Base-by-base conservation (phyloP, 1,284 basidiomycete genomes). In the Butyriboletus appendiculatus region DNA sequence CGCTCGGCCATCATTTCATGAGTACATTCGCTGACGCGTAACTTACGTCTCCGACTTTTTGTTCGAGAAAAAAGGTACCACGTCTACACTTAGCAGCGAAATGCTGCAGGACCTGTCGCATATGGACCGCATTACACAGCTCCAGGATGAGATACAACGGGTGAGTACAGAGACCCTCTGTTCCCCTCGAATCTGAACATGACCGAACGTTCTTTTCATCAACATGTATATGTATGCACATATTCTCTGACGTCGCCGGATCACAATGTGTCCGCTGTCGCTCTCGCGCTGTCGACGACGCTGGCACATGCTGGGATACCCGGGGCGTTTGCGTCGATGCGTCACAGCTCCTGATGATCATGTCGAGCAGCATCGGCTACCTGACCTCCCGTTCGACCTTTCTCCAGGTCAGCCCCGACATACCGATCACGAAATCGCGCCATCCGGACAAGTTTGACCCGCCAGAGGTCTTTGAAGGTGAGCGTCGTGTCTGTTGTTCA, bases 51-150 rank as follows among this genome's bases (percentile, higher is more conserved):
- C 38, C 45, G 35, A 55, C 40, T 34, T 34, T 34, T 37, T 11
- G 34, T 48, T 39, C 48, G 45, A 50, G 41, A 34, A 10, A 40
- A 52, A 45, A 47, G 26, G 47, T 32, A 37, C 35, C 4, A 10
- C 44, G n/a, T 45, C 22, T 46, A 24, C 39, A 56, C 35, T 34
- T 41, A 33, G 69, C 65, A 65, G 68, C 59, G 86, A 75, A 77
- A 90, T 91, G 88, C 88, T 90, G 79, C 85, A 89, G 80, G 88
- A 91, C 84, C 74, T 90, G 69, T 84, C 88, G 70, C 84, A 88
- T 77, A 92, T 92, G 90, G 90, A 92, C 78, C 85, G 89, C 73
- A 90, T 92, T 70, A 91, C 90, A 32, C 90, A 92, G 71, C 83
- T 92, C 59, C 89, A 92, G 76, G 88, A 92, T 81, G 90, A 90